Evolutionary conservation across 371 early-diverging fungal genomes (phyloP).

Genomic region (Lichtheimia ornata): DNA sequence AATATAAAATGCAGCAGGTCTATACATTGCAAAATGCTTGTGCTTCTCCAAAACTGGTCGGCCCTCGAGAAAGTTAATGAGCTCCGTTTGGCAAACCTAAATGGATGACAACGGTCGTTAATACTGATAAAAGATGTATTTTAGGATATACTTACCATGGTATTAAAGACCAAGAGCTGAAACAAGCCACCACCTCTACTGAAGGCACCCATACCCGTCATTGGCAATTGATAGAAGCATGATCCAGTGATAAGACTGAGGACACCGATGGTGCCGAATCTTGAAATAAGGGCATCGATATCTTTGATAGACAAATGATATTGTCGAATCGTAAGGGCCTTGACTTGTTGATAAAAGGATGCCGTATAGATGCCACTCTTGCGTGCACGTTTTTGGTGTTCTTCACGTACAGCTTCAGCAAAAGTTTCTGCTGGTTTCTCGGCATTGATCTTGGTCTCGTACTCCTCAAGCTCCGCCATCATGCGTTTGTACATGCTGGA

Average conservation of each 20-base stretch:
- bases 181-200: constrained; percentile 17
- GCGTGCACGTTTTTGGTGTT: constrained; percentile 40
- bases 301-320: constrained; percentile 51
- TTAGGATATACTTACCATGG: constrained; percentile 63
- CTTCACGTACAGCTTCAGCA: constrained; percentile 38
- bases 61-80: constrained; percentile 52
- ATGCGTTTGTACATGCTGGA: constrained; percentile 42
- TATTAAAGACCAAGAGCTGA: too few relatives aligned
- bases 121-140: constrained; percentile 50
- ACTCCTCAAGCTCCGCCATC: constrained; percentile 26
- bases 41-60: constrained; percentile 70
- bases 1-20: constrained; percentile 62
- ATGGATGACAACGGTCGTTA: constrained; percentile 5
- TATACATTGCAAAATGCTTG: constrained; percentile 66
- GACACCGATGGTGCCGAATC: constrained; percentile 54
- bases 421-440: constrained; percentile 35
- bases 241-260: constrained; percentile 70
- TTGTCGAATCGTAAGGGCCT: constrained; percentile 50
- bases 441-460: constrained; percentile 7
- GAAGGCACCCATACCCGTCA: constrained; percentile 57
- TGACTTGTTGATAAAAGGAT: constrained; percentile 51
- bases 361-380: constrained; percentile 45
- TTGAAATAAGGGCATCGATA: constrained; percentile 43
- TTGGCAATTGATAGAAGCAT: constrained; percentile 60
- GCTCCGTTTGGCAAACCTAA: constrained; percentile 52